Evolutionary conservation across 192 early-diverging fungal genomes (phyloP), one percentile per base, ranked within the genome.

Genomic region (Backusella circina): DNA sequence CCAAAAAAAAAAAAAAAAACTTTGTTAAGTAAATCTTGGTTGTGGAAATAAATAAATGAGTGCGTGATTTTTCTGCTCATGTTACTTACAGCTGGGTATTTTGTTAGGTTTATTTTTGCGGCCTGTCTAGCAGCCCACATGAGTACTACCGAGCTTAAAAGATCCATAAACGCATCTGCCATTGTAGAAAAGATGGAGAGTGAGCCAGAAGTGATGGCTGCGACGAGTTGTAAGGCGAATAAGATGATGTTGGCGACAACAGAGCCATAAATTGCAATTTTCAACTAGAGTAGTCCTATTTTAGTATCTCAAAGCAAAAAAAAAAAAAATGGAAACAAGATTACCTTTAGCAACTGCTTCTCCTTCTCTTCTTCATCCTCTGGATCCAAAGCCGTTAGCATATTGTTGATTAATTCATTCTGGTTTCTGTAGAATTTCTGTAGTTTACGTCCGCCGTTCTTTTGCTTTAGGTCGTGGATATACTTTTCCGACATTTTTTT

Each of bases 151-250:
- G 87, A 89, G 28, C 89, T 91, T 64, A 94, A 77, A 39, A 93
- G 80, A 75, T 95, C 93, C 93, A 95, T 95, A 69, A 90, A 90
- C 7, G 93, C 88, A 79, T 93, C 93, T 35, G 90, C 87, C 92
- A 93, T 93, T 0, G 91, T 93, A 2, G 92, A 92, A 77, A 95
- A 93, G 37, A 95, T 79, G 26, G 92, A 89, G 44, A 95, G 79
- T 2, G 93, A 93, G 23, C 87, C 87, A 9, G 93, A 91, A 0
- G 88, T 87, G 32, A 93, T 84, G n/a, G 93, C 92, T 3, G 92
- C 93, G 71, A 89, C 88, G 32, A 93, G 70, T 76, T 93, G 92
- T 15, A 91, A 83, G 3, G 84, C 35, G 31, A 92, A 93, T 47
- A 94, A 79, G 13, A 91, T 41, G 35, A 93, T 83, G 30, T 94